Conservation (phyloP, 2,329 filamentous ascomycete genomes). For the Zalaria obscura region DNA sequence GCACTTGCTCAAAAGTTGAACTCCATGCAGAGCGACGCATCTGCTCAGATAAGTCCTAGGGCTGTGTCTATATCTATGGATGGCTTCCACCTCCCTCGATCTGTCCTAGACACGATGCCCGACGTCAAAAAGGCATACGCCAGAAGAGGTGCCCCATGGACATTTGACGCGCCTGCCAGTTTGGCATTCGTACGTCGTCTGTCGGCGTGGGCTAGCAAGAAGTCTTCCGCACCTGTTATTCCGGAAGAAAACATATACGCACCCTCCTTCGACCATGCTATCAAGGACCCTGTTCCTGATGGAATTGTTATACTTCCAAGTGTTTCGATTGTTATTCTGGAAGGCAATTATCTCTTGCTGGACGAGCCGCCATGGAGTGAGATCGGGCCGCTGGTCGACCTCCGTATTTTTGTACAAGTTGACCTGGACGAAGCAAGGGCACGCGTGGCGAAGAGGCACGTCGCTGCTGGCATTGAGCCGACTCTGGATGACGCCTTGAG, state of each 20-base stretch:
- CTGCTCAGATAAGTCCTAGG: neutral
- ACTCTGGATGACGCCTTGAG: neutral
- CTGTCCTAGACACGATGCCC: conserved; percentile 13
- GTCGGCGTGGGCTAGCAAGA: conserved; percentile 1
- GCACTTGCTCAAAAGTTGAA: too few species aligned
- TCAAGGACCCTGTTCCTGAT: conserved; percentile 20
- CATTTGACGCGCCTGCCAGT: conserved; percentile 19
- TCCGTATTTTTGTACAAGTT: conserved; percentile 27
- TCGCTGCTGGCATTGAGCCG: neutral
- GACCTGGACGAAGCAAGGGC: conserved; percentile 21
- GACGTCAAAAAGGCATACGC: conserved; percentile 19
- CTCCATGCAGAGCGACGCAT: neutral
- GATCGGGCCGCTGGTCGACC: conserved; percentile 23
- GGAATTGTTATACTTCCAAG: conserved; percentile 12
- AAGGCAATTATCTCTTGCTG: conserved; percentile 16
- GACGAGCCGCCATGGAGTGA: conserved; percentile 19
- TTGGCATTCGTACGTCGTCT: conserved; percentile 15
- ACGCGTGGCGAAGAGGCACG: conserved; percentile 22
- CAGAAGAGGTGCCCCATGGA: conserved; percentile 24
- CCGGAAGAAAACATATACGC: conserved; percentile 8
- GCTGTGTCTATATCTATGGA: neutral
- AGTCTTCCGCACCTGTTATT: conserved; percentile 8
- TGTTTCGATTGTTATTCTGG: conserved; percentile 8
- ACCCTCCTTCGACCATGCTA: conserved; percentile 21
- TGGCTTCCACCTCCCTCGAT: neutral